Conservation (phyloP, 2,329 filamentous ascomycete species). For the Paracorniculantispora psalliotae region DNA sequence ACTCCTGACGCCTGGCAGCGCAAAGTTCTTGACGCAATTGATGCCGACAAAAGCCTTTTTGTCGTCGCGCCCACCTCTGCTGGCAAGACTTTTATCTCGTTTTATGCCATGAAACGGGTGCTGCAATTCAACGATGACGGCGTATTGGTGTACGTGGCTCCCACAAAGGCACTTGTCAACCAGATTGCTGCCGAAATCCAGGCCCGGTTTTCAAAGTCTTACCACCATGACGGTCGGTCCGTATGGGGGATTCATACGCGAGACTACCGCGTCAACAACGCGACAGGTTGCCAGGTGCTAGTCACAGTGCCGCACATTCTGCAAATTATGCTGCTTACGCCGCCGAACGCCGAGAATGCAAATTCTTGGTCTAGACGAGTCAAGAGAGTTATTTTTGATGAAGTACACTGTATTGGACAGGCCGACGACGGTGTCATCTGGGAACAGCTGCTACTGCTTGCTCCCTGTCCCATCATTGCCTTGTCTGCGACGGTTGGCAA, state of each 20-base stretch:
- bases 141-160: slow-evolving; percentile 72
- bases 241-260: slow-evolving; percentile 77
- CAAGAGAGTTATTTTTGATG: slow-evolving; percentile 75
- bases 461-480: slow-evolving; percentile 73
- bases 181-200: slow-evolving; percentile 78
- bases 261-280: slow-evolving; percentile 70
- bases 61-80: slow-evolving; percentile 74
- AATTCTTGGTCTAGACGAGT: slow-evolving; percentile 60
- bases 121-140: slow-evolving; percentile 63
- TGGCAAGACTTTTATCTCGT: slow-evolving; percentile 79
- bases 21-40: slow-evolving; percentile 67
- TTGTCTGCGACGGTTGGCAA: slow-evolving; percentile 78
- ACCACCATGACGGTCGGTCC: slow-evolving; percentile 55
- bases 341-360: slow-evolving; percentile 53
- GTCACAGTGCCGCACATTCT: slow-evolving; percentile 75
- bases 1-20: slow-evolving; percentile 73
- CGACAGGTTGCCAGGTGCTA: slow-evolving; percentile 66
- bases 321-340: slow-evolving; percentile 69
- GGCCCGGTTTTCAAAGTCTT: slow-evolving; percentile 65
- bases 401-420: slow-evolving; percentile 76
- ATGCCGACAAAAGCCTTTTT: slow-evolving; percentile 64
- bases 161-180: slow-evolving; percentile 77
- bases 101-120: slow-evolving; percentile 77
- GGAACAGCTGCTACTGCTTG: slow-evolving; percentile 70
- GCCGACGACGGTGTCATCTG: slow-evolving; percentile 71